Base-by-base conservation (phyloP, 148 eudicot genomes). In the Nyssa sinensis region DNA sequence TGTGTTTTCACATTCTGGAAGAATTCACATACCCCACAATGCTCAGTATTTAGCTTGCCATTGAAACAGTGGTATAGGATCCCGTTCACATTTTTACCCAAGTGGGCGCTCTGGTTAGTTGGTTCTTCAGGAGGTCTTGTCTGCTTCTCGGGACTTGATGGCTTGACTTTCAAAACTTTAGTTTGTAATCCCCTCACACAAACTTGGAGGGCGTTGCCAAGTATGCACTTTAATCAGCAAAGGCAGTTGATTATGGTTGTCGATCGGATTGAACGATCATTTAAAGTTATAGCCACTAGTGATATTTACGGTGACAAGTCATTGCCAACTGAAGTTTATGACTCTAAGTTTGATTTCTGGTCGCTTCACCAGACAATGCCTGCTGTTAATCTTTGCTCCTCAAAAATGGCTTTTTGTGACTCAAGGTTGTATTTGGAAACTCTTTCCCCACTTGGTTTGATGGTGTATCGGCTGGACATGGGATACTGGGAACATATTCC, bases 401-500 rank as follows among this genome's bases (percentile, higher is more conserved):
- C 97, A 32, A 95, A 95, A 83, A 92, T 95, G 99, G 99, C 97
- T 5, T 81, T 92, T 75, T 95, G 97, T 75, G 97, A 92, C 81
- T 92, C 99, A 24, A 89, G 94, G 60, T 71, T 95, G 77, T 95
- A 95, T 79, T 70, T 95, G 82, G 99, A 95, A 83, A 95, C 97
- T 5, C 90, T 95, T 66, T 95, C 99, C 3, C 99, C 99, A 7
- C 93, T 95, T 34, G 99, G 99, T 51, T 77, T 95, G 66, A 92
- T 95, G 96, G 92, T 91, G 96, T 90, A 90, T 75, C 77, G 90
- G 37, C 83, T 95, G 44, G 99, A 95, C 60, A 75, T 88, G 19
- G 99, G 99, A 27, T 88, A 84, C 41, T 95, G 99, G 99, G 99
- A 94, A 80, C 96, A 94, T 72, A 90, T 94, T 66, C 94, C 98